These are phyloP conservation scores for Morella rubra DNA, from an alignment of 306 rosid genomes.

Conservation along the genomic window DNA sequence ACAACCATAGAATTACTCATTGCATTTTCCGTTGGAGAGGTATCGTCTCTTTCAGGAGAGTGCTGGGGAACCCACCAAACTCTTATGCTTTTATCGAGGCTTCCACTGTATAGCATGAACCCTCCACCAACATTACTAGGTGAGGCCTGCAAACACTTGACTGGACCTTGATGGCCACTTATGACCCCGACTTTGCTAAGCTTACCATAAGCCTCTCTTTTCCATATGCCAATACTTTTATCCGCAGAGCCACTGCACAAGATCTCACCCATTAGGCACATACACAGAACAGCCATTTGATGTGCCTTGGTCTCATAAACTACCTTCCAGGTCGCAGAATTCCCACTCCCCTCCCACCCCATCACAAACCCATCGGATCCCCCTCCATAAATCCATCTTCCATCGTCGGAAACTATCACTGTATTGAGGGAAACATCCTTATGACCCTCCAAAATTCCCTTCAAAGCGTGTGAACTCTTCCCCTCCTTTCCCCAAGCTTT, in stretches of 20 bases:
- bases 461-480: slow-evolving; percentile 46
- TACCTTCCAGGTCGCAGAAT: slow-evolving; percentile 49
- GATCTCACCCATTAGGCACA: slow-evolving; percentile 65
- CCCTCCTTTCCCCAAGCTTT: slow-evolving; percentile 76
- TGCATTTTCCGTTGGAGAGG: slow-evolving; percentile 10
- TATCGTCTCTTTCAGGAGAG: slow-evolving; percentile 22
- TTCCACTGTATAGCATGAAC: slow-evolving; percentile 82
- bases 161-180: slow-evolving; percentile 87
- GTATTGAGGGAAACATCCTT: slow-evolving; percentile 71
- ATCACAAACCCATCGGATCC: slow-evolving; percentile 71
- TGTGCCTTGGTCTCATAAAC: slow-evolving; percentile 69
- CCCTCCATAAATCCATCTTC: slow-evolving; percentile 82
- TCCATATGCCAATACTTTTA: slow-evolving; percentile 82
- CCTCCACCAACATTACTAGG: slow-evolving; percentile 64
- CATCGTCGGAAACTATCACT: slow-evolving; percentile 70
- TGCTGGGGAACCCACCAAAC: slow-evolving; percentile 94
- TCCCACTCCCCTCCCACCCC: slow-evolving; percentile 56
- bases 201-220: slow-evolving; percentile 64
- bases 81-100: slow-evolving; percentile 84
- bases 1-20: slow-evolving; percentile 26
- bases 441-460: slow-evolving; percentile 71
- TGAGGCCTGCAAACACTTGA: slow-evolving; percentile 82
- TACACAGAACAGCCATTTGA: slow-evolving; percentile 71
- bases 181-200: slow-evolving; percentile 62
- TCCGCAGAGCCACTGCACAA: slow-evolving; percentile 89